Percentiles rank a stretch among this genome's conserved stretches.
These are phyloP conservation scores for Cercophora samala DNA, from an alignment of 495 filamentous ascomycete genomes.

Conservation along the genomic window DNA sequence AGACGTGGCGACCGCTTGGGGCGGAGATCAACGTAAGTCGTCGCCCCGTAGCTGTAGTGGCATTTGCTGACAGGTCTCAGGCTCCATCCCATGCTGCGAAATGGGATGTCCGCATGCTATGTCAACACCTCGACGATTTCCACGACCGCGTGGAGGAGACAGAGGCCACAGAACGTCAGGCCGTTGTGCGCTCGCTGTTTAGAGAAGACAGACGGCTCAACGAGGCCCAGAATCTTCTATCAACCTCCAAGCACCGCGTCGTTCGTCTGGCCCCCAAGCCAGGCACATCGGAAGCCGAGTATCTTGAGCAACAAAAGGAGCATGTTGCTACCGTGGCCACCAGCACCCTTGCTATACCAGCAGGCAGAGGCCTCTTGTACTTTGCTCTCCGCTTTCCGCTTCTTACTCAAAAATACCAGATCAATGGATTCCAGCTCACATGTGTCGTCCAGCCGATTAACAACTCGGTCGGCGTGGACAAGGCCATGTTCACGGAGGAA, in stretches of 20 bases:
- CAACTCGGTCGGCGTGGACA: slow-evolving; percentile 83
- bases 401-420: slow-evolving; percentile 82
- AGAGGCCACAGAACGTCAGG: slow-evolving; percentile 71
- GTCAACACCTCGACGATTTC: slow-evolving; percentile 42
- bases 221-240: slow-evolving; percentile 75
- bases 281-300: slow-evolving; percentile 76
- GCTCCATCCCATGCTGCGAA: slow-evolving; percentile 60
- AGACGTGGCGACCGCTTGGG: slow-evolving; percentile 38
- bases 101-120: slow-evolving; percentile 69
- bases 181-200: slow-evolving; percentile 80
- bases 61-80: slow-evolving; percentile 29
- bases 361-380: slow-evolving; percentile 77
- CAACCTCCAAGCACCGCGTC: slow-evolving; percentile 71
- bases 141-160: slow-evolving; percentile 42
- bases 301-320: slow-evolving; percentile 92
- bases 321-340: slow-evolving; percentile 78
- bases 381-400: slow-evolving; percentile 81
- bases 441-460: slow-evolving; percentile 89
- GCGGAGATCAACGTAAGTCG: slow-evolving; percentile 33
- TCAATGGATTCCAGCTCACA: slow-evolving; percentile 80
- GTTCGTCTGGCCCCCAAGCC: slow-evolving; percentile 71
- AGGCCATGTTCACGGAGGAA: slow-evolving; percentile 79
- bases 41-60: neutral
- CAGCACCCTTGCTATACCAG: slow-evolving; percentile 80
- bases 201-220: slow-evolving; percentile 82